Conservation (phyloP, 768 basidiomycete genomes). For the Hebeloma cylindrosporum region DNA sequence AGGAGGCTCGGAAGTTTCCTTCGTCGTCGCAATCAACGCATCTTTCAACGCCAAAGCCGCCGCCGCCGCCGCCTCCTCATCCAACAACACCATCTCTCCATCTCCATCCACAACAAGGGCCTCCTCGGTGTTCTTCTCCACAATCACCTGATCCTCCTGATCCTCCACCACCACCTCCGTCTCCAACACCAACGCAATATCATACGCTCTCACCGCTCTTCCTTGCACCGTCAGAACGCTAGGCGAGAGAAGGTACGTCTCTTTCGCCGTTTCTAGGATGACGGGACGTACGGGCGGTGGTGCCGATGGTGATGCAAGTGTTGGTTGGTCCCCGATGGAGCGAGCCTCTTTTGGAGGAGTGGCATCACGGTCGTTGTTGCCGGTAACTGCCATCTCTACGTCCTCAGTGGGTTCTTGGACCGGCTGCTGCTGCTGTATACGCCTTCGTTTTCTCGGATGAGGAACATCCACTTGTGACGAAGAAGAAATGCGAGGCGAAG, state of each 20-base stretch:
- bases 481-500: too few relatives aligned
- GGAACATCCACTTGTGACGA: constrained; percentile 19
- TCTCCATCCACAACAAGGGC: too few relatives aligned
- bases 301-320: constrained; percentile 7
- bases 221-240: constrained; percentile 14
- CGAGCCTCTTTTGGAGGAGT: neutral
- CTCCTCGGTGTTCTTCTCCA: too few relatives aligned
- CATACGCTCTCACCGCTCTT: constrained; percentile 28
- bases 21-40: neutral
- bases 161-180: constrained; percentile 30
- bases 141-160: constrained; percentile 12
- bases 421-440: constrained; percentile 21
- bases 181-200: constrained; percentile 40
- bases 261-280: constrained; percentile 41
- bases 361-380: too few relatives aligned
- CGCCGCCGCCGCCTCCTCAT: constrained; percentile 2
- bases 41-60: constrained; percentile 3
- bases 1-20: neutral
- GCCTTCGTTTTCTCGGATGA: constrained; percentile 38
- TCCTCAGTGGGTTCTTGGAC: too few relatives aligned
- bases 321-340: constrained; percentile 5
- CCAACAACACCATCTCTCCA: too few relatives aligned
- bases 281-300: constrained; percentile 23
- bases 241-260: constrained; percentile 40
- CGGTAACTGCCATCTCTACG: constrained; percentile 25